Percentiles rank a stretch among this genome's conserved stretches.
Conservation (phyloP, 345 rosid genomes). For the Eucalyptus curtisii region DNA sequence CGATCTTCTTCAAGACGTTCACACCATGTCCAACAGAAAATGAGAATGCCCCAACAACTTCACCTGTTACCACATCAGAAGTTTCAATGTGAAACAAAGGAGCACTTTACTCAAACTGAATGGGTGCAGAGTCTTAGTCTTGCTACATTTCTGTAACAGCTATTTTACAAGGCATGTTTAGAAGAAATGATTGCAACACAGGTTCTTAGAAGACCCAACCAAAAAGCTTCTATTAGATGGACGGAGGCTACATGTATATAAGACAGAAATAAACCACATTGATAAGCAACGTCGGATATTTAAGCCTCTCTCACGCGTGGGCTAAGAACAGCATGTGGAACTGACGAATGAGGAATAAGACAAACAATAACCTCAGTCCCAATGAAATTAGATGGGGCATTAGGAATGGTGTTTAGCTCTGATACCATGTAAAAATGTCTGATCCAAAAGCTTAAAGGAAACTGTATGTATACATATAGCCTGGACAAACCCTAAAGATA, state of each 20-base stretch:
- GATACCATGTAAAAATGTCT: not conserved
- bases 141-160: not conserved
- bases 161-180: not conserved
- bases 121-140: not conserved
- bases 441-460: not conserved
- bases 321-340: not conserved
- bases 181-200: not conserved
- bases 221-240: not conserved
- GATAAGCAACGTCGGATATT: not conserved
- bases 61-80: slow-evolving; percentile 47
- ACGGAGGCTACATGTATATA: not conserved
- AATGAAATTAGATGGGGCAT: not conserved
- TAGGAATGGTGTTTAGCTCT: not conserved
- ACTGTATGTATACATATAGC: not conserved
- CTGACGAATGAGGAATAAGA: not conserved
- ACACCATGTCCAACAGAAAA: slow-evolving; percentile 71
- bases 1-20: slow-evolving; percentile 49
- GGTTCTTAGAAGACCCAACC: not conserved
- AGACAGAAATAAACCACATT: not conserved
- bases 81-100: not conserved
- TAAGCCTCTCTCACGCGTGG: not conserved
- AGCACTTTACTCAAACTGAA: not conserved
- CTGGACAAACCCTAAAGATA: not conserved
- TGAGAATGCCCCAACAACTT: slow-evolving; percentile 86
- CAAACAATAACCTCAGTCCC: not conserved